A percentile compares a stretch with the other conserved stretches of the same genome.
Evolutionary conservation across 1,284 basidiomycete species (phyloP).

Genomic region (Cutaneotrichosporon dermatis): DNA sequence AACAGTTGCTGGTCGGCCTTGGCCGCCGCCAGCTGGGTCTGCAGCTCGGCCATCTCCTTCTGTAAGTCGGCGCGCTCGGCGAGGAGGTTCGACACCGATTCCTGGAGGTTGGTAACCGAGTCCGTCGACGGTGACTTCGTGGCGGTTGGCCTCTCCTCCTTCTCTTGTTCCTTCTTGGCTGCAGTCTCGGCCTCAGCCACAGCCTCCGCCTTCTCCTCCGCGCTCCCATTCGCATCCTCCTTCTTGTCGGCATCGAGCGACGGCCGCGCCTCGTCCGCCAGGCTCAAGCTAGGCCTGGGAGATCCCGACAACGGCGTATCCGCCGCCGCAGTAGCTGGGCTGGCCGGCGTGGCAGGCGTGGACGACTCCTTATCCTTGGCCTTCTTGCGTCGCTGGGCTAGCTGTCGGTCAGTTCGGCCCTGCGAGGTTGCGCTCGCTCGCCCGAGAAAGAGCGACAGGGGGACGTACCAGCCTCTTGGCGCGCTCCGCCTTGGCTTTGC

Average conservation of each 20-base stretch:
- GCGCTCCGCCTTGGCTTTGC: conserved; percentile 45
- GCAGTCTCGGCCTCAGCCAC: background rate
- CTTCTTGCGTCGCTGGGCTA: conserved; percentile 31
- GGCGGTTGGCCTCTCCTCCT: background rate
- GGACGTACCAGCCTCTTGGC: conserved; percentile 42
- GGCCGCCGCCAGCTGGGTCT: conserved; percentile 25
- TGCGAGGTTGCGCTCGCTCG: too few relatives aligned
- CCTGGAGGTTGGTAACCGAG: conserved; percentile 25
- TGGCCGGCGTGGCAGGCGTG: conserved; percentile 3
- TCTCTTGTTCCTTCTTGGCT: background rate
- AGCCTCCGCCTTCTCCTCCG: background rate
- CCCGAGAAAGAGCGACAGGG: background rate
- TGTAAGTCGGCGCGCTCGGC: conserved; percentile 39
- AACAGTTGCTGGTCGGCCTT: conserved; percentile 34
- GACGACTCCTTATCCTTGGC: conserved; percentile 23
- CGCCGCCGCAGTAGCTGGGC: conserved; percentile 6
- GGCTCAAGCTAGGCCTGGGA: conserved; percentile 29
- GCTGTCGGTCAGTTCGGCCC: conserved; percentile 12
- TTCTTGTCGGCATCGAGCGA: conserved; percentile 4
- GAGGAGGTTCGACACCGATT: conserved; percentile 41
- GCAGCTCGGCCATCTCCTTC: conserved; percentile 22
- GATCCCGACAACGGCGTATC: conserved; percentile 16
- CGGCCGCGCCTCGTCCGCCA: conserved; percentile 16
- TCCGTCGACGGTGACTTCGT: background rate
- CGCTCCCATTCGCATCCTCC: conserved; percentile 2